Conservation (phyloP, 768 basidiomycete genomes). For the Mrakia hoshinonis region DNA sequence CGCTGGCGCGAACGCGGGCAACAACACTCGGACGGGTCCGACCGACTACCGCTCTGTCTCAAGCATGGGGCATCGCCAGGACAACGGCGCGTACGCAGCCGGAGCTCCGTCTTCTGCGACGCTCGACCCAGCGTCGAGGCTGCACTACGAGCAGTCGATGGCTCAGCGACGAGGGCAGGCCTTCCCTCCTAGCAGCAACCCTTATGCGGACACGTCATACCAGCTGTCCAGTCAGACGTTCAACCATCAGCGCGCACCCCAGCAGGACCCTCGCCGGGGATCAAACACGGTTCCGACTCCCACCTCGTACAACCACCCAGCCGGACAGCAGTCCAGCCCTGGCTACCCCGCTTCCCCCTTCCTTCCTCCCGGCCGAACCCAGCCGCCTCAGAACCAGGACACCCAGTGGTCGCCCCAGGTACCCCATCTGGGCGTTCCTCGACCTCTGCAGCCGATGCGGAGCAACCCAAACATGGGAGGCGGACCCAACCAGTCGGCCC, state of each 20-base stretch:
- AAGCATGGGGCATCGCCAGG: neutral
- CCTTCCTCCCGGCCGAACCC: neutral
- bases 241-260: constrained; percentile 5
- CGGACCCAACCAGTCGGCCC: constrained; percentile 1
- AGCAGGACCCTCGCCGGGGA: neutral
- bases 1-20: neutral
- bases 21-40: neutral
- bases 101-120: neutral
- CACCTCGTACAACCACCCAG: neutral
- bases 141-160: constrained; percentile 8
- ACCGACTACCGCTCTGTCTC: neutral
- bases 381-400: neutral
- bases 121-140: neutral
- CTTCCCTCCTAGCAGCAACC: neutral
- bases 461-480: constrained; percentile 27
- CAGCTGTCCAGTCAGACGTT: constrained; percentile 7
- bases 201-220: neutral
- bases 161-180: neutral
- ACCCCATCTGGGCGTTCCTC: neutral
- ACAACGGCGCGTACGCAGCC: neutral
- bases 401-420: neutral
- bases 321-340: neutral
- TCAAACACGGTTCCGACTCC: no score
- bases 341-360: constrained; percentile 15
- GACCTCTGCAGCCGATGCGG: constrained; percentile 16